These are phyloP conservation scores for Rhodomyrtus tomentosa DNA, from an alignment of 345 rosid species.

Conservation along the genomic window DNA sequence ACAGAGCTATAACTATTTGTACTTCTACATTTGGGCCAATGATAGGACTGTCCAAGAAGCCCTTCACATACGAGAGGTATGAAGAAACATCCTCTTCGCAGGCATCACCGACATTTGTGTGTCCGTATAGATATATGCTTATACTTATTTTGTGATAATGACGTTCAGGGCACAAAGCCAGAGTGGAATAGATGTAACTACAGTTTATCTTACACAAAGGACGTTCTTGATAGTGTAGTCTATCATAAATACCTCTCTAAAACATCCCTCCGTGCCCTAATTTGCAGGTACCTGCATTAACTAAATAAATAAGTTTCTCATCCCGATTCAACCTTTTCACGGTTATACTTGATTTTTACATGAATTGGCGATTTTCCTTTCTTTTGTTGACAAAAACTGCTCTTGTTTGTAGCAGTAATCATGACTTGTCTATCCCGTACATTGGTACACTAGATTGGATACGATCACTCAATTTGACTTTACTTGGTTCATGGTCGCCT, in stretches of 20 bases:
- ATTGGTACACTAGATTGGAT: conserved; percentile 19
- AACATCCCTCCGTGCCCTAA: conserved; percentile 7
- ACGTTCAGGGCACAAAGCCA: conserved; percentile 4
- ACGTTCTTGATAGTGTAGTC: background rate
- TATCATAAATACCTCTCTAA: conserved; percentile 9
- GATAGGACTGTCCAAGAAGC: conserved; percentile 14
- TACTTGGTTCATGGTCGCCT: conserved; percentile 9
- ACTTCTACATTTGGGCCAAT: conserved; percentile 16
- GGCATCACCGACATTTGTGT: background rate
- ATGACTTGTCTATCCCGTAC: conserved; percentile 7
- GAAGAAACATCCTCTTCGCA: background rate
- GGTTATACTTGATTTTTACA: background rate
- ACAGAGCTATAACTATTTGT: background rate
- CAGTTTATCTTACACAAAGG: background rate
- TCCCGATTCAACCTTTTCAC: background rate
- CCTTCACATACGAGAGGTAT: conserved; percentile 19
- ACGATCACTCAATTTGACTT: conserved; percentile 6
- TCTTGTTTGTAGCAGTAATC: conserved; percentile 13
- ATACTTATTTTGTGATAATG: background rate
- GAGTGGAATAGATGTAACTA: conserved; percentile 14
- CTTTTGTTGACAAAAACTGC: background rate
- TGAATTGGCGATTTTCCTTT: background rate
- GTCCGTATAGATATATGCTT: background rate
- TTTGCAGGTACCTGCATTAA: conserved; percentile 1
- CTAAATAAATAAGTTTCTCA: background rate